Percentiles rank a stretch among this genome's conserved stretches.
Evolutionary conservation across 495 filamentous ascomycete species (phyloP).

Genomic region (Aspergillus asperescens): DNA sequence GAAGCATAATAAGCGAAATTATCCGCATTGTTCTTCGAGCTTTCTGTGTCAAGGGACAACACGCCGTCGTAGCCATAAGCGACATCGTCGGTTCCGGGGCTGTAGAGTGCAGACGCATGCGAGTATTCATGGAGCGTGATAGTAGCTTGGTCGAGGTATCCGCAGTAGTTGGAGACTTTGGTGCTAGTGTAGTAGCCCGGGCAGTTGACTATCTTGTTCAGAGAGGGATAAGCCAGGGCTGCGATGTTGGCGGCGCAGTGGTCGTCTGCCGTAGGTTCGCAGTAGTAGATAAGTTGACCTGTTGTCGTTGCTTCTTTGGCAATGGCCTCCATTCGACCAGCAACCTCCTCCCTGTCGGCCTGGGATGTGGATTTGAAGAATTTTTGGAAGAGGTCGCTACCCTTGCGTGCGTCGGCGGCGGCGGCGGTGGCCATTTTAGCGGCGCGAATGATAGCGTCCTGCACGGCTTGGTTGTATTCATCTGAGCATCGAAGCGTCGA

Average conservation of each 20-base stretch:
- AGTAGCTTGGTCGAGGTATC: constrained; percentile 14
- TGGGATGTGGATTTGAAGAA: constrained; percentile 15
- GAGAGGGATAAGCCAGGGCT: constrained; percentile 14
- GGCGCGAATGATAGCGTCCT: constrained; percentile 9
- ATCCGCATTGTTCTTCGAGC: constrained; percentile 14
- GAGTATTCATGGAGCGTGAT: constrained; percentile 17
- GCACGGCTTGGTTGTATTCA: constrained; percentile 12
- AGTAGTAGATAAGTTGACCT: constrained; percentile 17
- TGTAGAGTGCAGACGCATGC: constrained; percentile 13
- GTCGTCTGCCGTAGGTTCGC: constrained; percentile 10
- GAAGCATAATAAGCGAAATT: constrained; percentile 19
- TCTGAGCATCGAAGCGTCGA: constrained; percentile 13
- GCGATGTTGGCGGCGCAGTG: constrained; percentile 18
- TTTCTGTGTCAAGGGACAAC: constrained; percentile 4
- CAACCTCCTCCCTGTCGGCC: constrained; percentile 10
- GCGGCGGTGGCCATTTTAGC: constrained; percentile 17
- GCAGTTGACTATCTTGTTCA: constrained; percentile 19
- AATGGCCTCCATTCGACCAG: constrained; percentile 15
- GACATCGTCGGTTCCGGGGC: constrained; percentile 19
- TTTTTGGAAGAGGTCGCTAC: constrained; percentile 14
- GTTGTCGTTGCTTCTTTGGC: constrained; percentile 14
- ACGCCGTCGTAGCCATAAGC: constrained; percentile 15
- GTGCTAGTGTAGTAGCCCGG: constrained; percentile 15
- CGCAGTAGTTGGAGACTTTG: constrained; percentile 4
- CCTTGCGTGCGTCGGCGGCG: constrained; percentile 15